phyloP scores from a whole-genome alignment of 257 asterid species.

The Solanum ahanhuiri region DNA sequence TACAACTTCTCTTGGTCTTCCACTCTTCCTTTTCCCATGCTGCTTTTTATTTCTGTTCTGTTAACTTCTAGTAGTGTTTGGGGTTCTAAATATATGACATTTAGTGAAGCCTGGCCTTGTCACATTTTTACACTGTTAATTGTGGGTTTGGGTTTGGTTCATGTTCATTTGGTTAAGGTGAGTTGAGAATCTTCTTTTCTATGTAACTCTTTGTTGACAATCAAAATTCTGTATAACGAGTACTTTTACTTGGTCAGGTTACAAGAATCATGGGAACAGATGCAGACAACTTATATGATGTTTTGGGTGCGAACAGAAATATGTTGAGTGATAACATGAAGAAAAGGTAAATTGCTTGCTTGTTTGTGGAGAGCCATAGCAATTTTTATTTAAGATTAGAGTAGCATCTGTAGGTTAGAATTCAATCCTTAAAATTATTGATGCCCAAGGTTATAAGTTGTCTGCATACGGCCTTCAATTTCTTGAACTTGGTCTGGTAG shows the following conservation, averaged over 20 bases:
- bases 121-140: background rate
- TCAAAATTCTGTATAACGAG: background rate
- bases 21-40: background rate
- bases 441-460: background rate
- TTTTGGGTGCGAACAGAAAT: slow-evolving; percentile 72
- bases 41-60: background rate
- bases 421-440: background rate
- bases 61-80: background rate
- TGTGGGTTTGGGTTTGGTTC: background rate
- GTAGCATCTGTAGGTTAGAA: background rate
- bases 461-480: background rate
- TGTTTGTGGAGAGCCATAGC: background rate
- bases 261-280: slow-evolving; percentile 82
- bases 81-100: background rate
- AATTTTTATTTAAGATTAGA: background rate
- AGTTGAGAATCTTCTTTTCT: background rate
- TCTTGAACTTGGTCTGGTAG: background rate
- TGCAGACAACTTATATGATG: slow-evolving; percentile 68
- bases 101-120: background rate
- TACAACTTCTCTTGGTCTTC: background rate
- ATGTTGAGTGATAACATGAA: slow-evolving; percentile 84
- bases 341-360: slow-evolving; percentile 50
- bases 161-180: background rate
- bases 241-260: slow-evolving; percentile 31
- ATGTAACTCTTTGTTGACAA: background rate